phyloP scores from a whole-genome alignment of 768 basidiomycete species.

The Tephrocybe sp. region DNA sequence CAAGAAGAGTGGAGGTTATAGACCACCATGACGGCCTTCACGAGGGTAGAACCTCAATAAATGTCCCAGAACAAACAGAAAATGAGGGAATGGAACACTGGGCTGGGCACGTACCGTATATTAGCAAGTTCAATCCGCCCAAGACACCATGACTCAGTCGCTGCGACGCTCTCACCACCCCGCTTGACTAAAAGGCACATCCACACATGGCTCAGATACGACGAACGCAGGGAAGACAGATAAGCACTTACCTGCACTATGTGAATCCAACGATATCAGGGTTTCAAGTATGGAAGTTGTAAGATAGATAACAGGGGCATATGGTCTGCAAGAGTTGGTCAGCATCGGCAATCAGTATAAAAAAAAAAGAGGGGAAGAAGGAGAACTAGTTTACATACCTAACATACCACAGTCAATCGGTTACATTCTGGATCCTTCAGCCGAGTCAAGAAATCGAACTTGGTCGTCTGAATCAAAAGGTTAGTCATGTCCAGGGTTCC shows the following conservation, averaged over 20 bases:
- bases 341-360: background rate
- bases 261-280: background rate
- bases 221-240: no score
- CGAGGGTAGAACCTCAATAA: no score
- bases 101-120: conserved; percentile 61
- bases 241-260: conserved; percentile 15
- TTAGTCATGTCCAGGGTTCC: no score
- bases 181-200: conserved; percentile 58
- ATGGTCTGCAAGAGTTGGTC: conserved; percentile 47
- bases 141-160: conserved; percentile 81
- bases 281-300: background rate
- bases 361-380: background rate
- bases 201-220: background rate
- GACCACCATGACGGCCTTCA: no score
- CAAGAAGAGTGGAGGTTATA: no score
- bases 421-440: conserved; percentile 78
- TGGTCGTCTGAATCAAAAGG: no score
- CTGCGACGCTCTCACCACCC: conserved; percentile 68
- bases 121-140: conserved; percentile 76
- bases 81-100: no score
- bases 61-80: no score
- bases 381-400: no score
- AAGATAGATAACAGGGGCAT: conserved; percentile 38
- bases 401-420: conserved; percentile 75
- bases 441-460: conserved; percentile 71